phyloP scores from a whole-genome alignment of 139 green algal species.

The Micromonas commoda region DNA sequence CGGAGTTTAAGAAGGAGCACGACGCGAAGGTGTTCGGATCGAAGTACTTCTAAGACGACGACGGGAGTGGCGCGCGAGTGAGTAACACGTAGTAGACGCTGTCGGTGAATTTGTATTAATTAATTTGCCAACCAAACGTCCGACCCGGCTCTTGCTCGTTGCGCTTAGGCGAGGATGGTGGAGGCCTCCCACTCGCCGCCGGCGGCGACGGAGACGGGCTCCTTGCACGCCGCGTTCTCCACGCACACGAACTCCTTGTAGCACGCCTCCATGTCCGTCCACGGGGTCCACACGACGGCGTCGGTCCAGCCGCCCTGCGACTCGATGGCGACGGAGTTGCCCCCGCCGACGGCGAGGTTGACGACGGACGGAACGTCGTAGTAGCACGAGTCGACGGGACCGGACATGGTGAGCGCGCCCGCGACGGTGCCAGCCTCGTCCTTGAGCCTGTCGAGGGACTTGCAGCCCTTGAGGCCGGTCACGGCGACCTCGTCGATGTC shows the following conservation, averaged over 20 bases:
- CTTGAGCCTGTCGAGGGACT: constrained; percentile 72
- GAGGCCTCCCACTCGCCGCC: constrained; percentile 13
- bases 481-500: constrained; percentile 24
- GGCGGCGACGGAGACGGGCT: constrained; percentile 2
- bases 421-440: constrained; percentile 60
- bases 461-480: constrained; percentile 65
- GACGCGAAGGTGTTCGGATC: constrained; percentile 31
- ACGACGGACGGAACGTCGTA: constrained; percentile 60
- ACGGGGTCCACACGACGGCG: constrained; percentile 40
- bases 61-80: too few species aligned
- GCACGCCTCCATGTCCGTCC: constrained; percentile 40
- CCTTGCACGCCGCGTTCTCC: constrained; percentile 30
- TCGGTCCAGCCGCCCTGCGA: constrained; percentile 33
- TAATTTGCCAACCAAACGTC: too few species aligned
- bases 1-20: constrained; percentile 30
- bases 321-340: constrained; percentile 41
- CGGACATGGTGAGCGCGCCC: constrained; percentile 44
- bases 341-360: constrained; percentile 68
- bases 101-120: too few species aligned
- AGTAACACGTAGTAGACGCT: background rate
- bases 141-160: background rate
- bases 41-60: constrained; percentile 15
- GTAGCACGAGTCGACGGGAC: constrained; percentile 72
- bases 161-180: constrained; percentile 6
- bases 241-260: constrained; percentile 47